Conservation (phyloP, 768 basidiomycete species). For the Kwoniella sp. region DNA sequence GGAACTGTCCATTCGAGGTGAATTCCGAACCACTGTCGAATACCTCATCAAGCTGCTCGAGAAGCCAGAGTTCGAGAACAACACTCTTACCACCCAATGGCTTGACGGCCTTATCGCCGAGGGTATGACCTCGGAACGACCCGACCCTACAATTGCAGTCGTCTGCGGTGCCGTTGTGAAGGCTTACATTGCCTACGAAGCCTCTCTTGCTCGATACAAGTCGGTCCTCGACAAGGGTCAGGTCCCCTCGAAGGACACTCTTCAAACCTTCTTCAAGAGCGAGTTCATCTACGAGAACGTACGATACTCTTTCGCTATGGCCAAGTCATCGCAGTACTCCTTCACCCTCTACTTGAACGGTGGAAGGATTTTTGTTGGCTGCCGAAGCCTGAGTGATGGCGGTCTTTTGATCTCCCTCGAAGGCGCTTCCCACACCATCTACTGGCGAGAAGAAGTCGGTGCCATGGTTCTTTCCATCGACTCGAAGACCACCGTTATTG, state of each 20-base stretch:
- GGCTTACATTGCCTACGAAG: conserved; percentile 84
- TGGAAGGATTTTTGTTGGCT: conserved; percentile 86
- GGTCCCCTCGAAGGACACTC: conserved; percentile 87
- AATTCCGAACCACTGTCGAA: conserved; percentile 97
- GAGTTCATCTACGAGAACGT: conserved; percentile 97
- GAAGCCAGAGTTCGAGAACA: conserved; percentile 92
- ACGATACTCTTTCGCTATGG: conserved; percentile 92
- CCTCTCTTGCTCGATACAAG: conserved; percentile 89
- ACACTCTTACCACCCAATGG: conserved; percentile 98
- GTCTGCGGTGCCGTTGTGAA: conserved; percentile 96
- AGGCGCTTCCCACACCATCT: conserved; percentile 93
- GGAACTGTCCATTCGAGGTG: conserved; percentile 96
- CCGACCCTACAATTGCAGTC: conserved; percentile 87
- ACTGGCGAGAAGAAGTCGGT: conserved; percentile 98
- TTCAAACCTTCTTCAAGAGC: conserved; percentile 94
- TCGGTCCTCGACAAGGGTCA: conserved; percentile 96
- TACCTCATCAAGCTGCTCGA: conserved; percentile 98
- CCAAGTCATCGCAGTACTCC: conserved; percentile 79
- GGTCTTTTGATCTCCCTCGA: conserved; percentile 88
- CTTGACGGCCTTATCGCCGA: conserved; percentile 94
- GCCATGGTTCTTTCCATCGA: conserved; percentile 83
- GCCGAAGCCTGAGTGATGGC: conserved; percentile 89
- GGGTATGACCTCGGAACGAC: conserved; percentile 95
- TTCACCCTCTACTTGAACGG: conserved; percentile 98
- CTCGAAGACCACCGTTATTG: conserved; percentile 95